Evolutionary conservation across 2,329 filamentous ascomycete genomes (phyloP).

Genomic region (Thelonectria blattea): DNA sequence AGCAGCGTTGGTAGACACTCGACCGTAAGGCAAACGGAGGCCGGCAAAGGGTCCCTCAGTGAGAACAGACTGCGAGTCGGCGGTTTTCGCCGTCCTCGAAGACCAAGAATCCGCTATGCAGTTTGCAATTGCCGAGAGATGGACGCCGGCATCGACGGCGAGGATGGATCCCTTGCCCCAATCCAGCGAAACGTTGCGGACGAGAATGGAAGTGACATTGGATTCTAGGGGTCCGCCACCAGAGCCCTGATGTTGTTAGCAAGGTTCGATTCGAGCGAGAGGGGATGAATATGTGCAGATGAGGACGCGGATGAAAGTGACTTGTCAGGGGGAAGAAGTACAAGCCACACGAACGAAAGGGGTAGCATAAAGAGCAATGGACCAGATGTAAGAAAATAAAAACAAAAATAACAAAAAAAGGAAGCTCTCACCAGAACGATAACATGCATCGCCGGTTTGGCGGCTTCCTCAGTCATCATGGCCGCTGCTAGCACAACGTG

Average conservation of each 20-base stretch:
- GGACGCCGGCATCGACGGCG: constrained; percentile 92
- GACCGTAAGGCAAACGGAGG: constrained; percentile 70
- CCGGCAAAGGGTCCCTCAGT: constrained; percentile 80
- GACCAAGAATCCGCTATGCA: constrained; percentile 69
- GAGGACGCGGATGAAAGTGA: not conserved
- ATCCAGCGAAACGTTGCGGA: constrained; percentile 77
- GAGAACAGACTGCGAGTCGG: constrained; percentile 54
- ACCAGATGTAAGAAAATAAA: not conserved
- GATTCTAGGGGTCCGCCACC: constrained; percentile 90
- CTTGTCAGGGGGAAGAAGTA: not conserved
- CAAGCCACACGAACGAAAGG: not conserved
- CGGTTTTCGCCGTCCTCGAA: constrained; percentile 41
- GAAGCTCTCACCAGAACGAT: constrained; percentile 71
- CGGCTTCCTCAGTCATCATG: constrained; percentile 38
- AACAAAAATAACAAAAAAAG: constrained; percentile 18
- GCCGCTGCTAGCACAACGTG: not conserved
- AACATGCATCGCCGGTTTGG: constrained; percentile 68
- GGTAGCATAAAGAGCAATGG: not conserved
- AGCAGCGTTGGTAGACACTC: constrained; percentile 77
- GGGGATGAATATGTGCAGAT: too few relatives aligned
- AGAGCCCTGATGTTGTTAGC: constrained; percentile 67
- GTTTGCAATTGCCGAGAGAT: constrained; percentile 82
- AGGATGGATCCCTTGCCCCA: constrained; percentile 86
- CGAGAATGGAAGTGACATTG: constrained; percentile 87
- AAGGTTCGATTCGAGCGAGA: not conserved